Percentiles rank a stretch among this genome's conserved stretches.
Evolutionary conservation across 345 rosid species (phyloP).

Genomic region (Boechera divaricarpa): DNA sequence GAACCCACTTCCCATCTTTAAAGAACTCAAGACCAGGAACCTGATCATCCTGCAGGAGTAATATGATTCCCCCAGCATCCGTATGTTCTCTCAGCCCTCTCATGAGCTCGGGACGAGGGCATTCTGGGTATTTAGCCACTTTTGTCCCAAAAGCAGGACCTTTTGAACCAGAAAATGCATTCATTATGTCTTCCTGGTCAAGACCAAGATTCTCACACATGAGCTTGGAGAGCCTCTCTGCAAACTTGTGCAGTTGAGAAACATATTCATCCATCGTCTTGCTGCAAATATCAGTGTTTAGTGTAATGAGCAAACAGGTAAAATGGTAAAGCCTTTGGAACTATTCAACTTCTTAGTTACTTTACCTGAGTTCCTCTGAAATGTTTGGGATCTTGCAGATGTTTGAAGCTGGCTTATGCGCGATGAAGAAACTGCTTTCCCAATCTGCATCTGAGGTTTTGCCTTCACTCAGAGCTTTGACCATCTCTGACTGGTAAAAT

Average conservation of each 20-base stretch:
- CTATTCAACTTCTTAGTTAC: constrained; percentile 13
- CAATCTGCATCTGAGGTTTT: constrained; percentile 63
- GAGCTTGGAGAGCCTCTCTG: constrained; percentile 70
- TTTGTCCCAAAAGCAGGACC: constrained; percentile 91
- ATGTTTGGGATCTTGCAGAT: constrained; percentile 59
- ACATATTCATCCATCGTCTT: constrained; percentile 77
- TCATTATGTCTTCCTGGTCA: constrained; percentile 56
- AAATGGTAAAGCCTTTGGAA: constrained; percentile 4
- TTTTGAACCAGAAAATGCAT: constrained; percentile 60
- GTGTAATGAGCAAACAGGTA: constrained; percentile 7
- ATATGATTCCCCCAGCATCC: constrained; percentile 92
- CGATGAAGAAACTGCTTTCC: constrained; percentile 86
- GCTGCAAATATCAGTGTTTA: constrained; percentile 52
- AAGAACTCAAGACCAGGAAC: constrained; percentile 90
- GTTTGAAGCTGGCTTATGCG: constrained; percentile 74
- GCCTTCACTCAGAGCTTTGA: constrained; percentile 54
- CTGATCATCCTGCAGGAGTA: constrained; percentile 84
- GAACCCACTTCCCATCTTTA: constrained; percentile 77
- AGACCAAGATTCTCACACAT: constrained; percentile 84
- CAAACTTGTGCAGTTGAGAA: constrained; percentile 60
- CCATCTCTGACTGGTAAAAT: constrained; percentile 75
- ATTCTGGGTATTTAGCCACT: constrained; percentile 83
- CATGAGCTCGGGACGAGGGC: constrained; percentile 76
- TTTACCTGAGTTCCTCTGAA: constrained; percentile 69
- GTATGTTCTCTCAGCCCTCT: constrained; percentile 91